Percentiles rank a stretch among this genome's conserved stretches.
These are phyloP conservation scores for Coleophoma cylindrospora DNA, from an alignment of 2,329 filamentous ascomycete species.

Conservation along the genomic window DNA sequence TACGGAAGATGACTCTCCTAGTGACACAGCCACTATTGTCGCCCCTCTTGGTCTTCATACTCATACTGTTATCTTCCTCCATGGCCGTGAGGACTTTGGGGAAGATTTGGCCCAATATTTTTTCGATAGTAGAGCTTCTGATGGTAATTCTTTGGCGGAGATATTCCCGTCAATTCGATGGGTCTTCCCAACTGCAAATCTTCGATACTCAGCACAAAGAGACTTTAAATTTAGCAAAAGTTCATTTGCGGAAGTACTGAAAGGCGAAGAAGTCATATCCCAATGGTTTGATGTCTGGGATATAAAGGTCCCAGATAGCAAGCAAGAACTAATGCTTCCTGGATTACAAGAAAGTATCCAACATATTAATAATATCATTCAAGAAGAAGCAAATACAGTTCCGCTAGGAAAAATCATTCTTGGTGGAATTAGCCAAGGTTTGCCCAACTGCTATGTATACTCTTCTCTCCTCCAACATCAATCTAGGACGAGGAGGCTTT, in stretches of 20 bases:
- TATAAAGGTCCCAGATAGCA: constrained; percentile 29
- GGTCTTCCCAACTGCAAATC: constrained; percentile 15
- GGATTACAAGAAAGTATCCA: constrained; percentile 35
- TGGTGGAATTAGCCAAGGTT: constrained; percentile 40
- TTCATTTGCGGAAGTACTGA: constrained; percentile 8
- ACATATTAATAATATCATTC: constrained; percentile 27
- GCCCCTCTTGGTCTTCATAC: constrained; percentile 24
- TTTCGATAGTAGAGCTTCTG: constrained; percentile 30
- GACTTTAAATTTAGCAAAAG: constrained; percentile 16
- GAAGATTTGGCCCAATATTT: constrained; percentile 33
- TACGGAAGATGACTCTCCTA: not conserved
- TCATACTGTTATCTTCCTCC: constrained; percentile 40
- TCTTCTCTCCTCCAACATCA: constrained; percentile 25
- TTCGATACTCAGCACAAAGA: constrained; percentile 19
- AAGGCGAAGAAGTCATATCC: constrained; percentile 16
- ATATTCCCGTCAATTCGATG: constrained; percentile 11
- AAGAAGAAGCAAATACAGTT: constrained; percentile 29
- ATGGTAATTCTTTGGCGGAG: constrained; percentile 6
- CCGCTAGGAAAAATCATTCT: constrained; percentile 34
- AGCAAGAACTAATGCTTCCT: constrained; percentile 34
- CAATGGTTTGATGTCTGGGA: constrained; percentile 48
- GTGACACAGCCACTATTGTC: not conserved
- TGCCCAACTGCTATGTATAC: constrained; percentile 34
- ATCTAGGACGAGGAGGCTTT: constrained; percentile 28
- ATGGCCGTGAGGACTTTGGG: constrained; percentile 36